Evolutionary conservation across 2,329 filamentous ascomycete genomes (phyloP).

Genomic region (Cercospora nicotianae): DNA sequence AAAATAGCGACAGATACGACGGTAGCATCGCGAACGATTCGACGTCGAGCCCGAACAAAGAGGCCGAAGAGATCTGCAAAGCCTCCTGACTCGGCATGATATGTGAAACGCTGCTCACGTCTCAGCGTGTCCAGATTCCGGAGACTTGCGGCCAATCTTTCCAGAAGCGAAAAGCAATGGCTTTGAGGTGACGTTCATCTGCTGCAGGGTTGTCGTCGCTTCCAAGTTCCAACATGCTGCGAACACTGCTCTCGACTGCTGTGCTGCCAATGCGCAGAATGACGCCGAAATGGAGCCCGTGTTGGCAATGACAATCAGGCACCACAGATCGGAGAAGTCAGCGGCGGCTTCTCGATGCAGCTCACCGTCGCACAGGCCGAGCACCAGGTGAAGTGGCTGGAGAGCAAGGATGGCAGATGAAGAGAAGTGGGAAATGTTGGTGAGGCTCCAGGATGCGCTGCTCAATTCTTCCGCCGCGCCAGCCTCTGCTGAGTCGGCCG

Average conservation of each 20-base stretch:
- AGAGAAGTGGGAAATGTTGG: not conserved
- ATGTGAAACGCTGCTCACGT: conserved; percentile 4
- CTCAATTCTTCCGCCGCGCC: not conserved
- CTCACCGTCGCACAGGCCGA: not conserved
- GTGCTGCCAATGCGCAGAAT: not conserved
- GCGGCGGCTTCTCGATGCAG: not conserved
- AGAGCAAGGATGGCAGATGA: not conserved
- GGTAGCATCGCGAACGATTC: not conserved
- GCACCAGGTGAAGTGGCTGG: not conserved
- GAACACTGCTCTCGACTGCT: not conserved
- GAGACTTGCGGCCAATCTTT: not conserved
- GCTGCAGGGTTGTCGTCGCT: not conserved
- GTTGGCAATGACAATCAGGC: not conserved
- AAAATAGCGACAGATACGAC: not conserved
- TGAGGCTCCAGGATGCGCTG: not conserved
- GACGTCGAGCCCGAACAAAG: not conserved
- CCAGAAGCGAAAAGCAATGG: not conserved
- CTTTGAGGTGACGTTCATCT: not conserved
- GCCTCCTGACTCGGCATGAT: not conserved
- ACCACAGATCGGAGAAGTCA: not conserved
- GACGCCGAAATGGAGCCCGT: not conserved
- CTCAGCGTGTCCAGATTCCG: not conserved
- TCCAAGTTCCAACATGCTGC: not conserved
- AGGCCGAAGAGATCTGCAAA: not conserved
- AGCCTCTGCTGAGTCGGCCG: not conserved